These are phyloP conservation scores for Salmacisia buchloeana DNA, from an alignment of 1,284 basidiomycete genomes.

Conservation along the genomic window DNA sequence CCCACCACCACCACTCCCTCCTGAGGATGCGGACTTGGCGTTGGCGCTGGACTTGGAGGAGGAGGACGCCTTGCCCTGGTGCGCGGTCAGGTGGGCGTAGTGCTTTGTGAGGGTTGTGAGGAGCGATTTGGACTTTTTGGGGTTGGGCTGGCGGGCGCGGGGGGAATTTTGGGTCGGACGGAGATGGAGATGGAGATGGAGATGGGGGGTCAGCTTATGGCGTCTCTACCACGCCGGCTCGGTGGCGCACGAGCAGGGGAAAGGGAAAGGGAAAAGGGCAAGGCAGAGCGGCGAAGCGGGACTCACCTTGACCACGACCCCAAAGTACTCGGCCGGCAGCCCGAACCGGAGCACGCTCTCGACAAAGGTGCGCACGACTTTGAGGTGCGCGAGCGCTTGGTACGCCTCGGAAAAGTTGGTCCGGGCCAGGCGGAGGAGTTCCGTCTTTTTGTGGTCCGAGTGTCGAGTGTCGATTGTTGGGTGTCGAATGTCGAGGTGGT, in stretches of 20 bases:
- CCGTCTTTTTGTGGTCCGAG: too few relatives aligned
- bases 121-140: constrained; percentile 70
- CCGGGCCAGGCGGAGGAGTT: constrained; percentile 81
- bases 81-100: constrained; percentile 70
- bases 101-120: constrained; percentile 69
- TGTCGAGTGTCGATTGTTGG: too few relatives aligned
- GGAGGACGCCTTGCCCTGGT: constrained; percentile 23
- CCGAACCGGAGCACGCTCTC: constrained; percentile 95
- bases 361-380: constrained; percentile 82
- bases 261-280: not conserved
- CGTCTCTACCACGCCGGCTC: too few relatives aligned
- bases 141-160: constrained; percentile 64
- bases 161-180: constrained; percentile 2
- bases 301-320: constrained; percentile 70
- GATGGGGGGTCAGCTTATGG: not conserved
- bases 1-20: constrained; percentile 4
- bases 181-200: not conserved
- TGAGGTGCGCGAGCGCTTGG: constrained; percentile 88
- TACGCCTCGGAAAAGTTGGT: constrained; percentile 97
- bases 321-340: constrained; percentile 83
- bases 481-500: too few relatives aligned
- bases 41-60: too few relatives aligned
- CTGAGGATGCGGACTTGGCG: too few relatives aligned
- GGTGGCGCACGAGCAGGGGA: not conserved
- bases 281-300: too few relatives aligned